Evolutionary conservation across 441 rosid genomes (phyloP), one percentile per base, ranked within the genome.

Genomic region (Flueggea neowawraea): DNA sequence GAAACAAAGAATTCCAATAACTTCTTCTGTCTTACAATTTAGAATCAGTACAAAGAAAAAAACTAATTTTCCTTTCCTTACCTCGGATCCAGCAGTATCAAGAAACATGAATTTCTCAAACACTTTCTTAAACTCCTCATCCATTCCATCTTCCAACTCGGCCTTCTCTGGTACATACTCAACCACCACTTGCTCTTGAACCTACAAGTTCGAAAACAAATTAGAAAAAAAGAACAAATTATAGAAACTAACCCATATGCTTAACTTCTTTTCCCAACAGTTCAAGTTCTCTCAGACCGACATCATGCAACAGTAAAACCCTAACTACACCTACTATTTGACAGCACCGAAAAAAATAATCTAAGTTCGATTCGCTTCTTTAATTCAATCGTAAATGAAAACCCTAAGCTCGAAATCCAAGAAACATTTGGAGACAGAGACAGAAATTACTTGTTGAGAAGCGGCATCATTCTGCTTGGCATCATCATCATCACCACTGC

Each of bases 131-230:
- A 87, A 87, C 51, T 94, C 99, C 44, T 95, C 95, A 71, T 83
- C 79, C 55, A 95, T 66, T 4, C 85, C 93, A 67, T 84, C 99
- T 9, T 80, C 95, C 61, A 95, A 73, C 73, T 86, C 96, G 4
- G 93, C 81, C 68, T 85, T 83, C 58, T 95, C 99, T 0, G 96
- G 96, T 22, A 91, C 86, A 74, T 95, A 95, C 80, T 95, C 99
- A 41, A 95, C 69, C 58, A 72, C 83, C 57, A 95, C 84, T 70
- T 88, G 73, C 73, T 90, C 97, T 56, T 64, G 48, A 5, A 56
- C 75, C 98, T 95, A 75, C 41, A 53, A 51, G n/a, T 0, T 61
- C 32, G 16, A 41, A 58, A n/a, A 48, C 17, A 52, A 31, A 52
- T 57, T 22, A 22, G 28, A 2, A 22, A 22, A 22, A 22, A 22